These are phyloP conservation scores for Pleurotus eryngii DNA, from an alignment of 768 basidiomycete genomes.

Conservation along the genomic window DNA sequence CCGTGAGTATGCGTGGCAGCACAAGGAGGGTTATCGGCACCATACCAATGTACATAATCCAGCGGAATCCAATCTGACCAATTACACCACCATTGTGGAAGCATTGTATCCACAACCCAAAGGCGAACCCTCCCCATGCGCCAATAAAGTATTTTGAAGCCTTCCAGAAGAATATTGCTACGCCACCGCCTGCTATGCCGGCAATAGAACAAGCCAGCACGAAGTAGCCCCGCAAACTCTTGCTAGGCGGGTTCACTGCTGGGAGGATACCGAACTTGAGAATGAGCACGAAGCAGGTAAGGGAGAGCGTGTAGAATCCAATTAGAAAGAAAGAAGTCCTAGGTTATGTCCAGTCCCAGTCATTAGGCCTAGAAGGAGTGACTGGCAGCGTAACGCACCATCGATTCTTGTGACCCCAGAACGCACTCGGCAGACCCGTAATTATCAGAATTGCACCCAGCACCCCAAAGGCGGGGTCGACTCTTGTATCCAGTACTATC, in stretches of 20 bases:
- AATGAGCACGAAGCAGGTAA: conserved; percentile 85
- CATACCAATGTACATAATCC: conserved; percentile 86
- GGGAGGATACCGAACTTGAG: conserved; percentile 83
- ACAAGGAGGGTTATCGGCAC: conserved; percentile 10
- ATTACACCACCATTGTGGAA: conserved; percentile 83
- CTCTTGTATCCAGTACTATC: conserved; percentile 53
- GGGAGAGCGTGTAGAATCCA: conserved; percentile 84
- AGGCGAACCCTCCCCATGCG: conserved; percentile 83
- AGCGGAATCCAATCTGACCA: conserved; percentile 70
- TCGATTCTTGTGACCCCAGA: conserved; percentile 93
- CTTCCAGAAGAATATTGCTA: conserved; percentile 93
- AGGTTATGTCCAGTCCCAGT: background rate
- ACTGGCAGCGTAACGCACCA: conserved; percentile 51
- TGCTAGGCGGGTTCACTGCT: conserved; percentile 77
- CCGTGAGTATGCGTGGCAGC: conserved; percentile 12
- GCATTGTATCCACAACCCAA: conserved; percentile 86
- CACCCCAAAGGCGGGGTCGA: conserved; percentile 88
- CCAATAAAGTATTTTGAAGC: conserved; percentile 80
- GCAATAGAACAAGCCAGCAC: conserved; percentile 79
- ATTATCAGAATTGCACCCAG: conserved; percentile 85
- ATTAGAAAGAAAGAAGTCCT: conserved; percentile 95
- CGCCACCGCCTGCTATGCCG: conserved; percentile 78
- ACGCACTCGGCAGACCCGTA: conserved; percentile 85
- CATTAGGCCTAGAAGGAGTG: background rate
- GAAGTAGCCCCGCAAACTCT: conserved; percentile 84